Percentiles rank a stretch among this genome's conserved stretches.
phyloP scores from a whole-genome alignment of 2,329 filamentous ascomycete species.

The Conoideocrella luteorostrata region DNA sequence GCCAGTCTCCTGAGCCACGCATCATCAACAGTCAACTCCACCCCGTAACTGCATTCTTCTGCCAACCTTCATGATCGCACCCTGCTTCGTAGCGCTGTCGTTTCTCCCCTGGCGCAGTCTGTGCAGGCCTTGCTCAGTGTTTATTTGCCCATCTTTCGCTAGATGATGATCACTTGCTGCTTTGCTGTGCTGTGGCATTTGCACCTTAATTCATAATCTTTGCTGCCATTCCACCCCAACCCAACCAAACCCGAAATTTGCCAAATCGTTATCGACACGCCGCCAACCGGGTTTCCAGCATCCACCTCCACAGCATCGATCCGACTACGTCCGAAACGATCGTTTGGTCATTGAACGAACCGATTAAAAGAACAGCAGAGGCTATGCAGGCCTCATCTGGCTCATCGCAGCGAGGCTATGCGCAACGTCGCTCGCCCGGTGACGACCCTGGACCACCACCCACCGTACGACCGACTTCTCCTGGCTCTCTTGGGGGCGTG shows the following conservation, averaged over 20 bases:
- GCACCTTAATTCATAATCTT: slow-evolving; percentile 3
- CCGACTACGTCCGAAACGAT: too few species aligned
- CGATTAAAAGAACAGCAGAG: background rate
- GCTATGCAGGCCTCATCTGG: slow-evolving; percentile 43
- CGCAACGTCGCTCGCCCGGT: slow-evolving; percentile 58
- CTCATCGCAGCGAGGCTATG: slow-evolving; percentile 42
- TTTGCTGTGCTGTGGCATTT: slow-evolving; percentile 1
- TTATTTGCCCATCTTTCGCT: slow-evolving; percentile 14
- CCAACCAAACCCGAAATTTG: slow-evolving; percentile 4
- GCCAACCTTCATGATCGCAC: background rate
- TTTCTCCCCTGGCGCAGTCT: background rate
- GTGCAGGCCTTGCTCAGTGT: background rate
- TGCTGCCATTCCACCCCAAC: too few species aligned
- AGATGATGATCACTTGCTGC: slow-evolving; percentile 14
- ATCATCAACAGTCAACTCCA: background rate
- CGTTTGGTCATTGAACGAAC: too few species aligned
- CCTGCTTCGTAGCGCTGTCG: background rate
- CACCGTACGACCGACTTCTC: slow-evolving; percentile 55
- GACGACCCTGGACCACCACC: slow-evolving; percentile 53
- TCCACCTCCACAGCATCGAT: background rate
- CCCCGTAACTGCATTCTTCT: background rate
- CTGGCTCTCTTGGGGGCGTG: slow-evolving; percentile 46
- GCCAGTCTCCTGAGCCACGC: background rate
- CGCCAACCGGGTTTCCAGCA: background rate
- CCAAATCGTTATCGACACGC: background rate